Base-by-base conservation (phyloP, 257 asterid genomes). In the Przewalskia tangutica region DNA sequence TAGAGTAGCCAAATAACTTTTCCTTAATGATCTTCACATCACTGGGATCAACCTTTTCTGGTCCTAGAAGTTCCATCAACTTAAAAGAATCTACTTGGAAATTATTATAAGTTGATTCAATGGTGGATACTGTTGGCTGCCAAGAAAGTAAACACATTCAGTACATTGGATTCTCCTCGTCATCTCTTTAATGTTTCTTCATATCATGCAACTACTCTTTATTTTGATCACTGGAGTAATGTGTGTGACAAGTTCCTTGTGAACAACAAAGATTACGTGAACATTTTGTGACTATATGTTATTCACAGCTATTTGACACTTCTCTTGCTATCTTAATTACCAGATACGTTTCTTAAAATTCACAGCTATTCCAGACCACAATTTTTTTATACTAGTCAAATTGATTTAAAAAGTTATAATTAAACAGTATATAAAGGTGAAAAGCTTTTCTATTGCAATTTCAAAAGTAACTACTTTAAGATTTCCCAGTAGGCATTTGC, bases 61-160 rank as follows among this genome's bases (percentile, higher is more conserved):
- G 98, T 56, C 98, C 98, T 53, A 94, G 93, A 71, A 94, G 90
- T 85, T 94, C 98, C 97, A 94, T 91, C 84, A 94, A 86, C 86
- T 92, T 94, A 84, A 94, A 93, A 75, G 98, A 94, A 83, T 94
- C 98, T 36, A 94, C 89, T 88, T 94, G 98, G 88, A 94, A 94
- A 86, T 89, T 90, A 83, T 89, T 93, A 85, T 90, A 91, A 84
- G 88, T 70, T 79, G 93, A 81, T 78, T 93, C 97, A 77, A 89
- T 53, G 18, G 92, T 85, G 38, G 88, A 64, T 38, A 90, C 83
- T 78, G 86, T 86, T 12, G 94, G 86, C 59, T 82, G 92, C 97
- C 91, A 93, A 60, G 70, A 54, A 84, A 82, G 50, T 42, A 78
- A 76, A 71, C 50, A 59, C 20, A 20, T 77, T 65, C 76, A 67